These are phyloP conservation scores for Globisporangium polare DNA, from an alignment of 352 stramenopile genomes.

Conservation along the genomic window DNA sequence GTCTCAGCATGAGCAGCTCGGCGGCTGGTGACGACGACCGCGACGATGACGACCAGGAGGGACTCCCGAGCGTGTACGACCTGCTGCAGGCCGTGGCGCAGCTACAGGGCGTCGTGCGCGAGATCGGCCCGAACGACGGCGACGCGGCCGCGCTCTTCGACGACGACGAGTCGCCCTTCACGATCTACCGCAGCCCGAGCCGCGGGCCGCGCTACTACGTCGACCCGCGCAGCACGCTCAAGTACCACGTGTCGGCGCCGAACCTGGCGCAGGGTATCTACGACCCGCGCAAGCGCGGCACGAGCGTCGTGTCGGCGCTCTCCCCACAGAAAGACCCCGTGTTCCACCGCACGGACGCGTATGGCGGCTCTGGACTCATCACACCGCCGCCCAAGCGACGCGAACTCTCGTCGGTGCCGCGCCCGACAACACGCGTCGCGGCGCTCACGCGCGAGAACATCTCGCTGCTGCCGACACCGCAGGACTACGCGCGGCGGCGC, in stretches of 20 bases:
- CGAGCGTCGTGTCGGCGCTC: slow-evolving; percentile 10
- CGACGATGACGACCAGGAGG: slow-evolving; percentile 19
- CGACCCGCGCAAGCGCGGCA: slow-evolving; percentile 13
- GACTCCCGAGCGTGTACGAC: slow-evolving; percentile 48
- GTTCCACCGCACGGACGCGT: slow-evolving; percentile 9
- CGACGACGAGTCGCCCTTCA: slow-evolving; percentile 23
- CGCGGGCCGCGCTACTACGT: slow-evolving; percentile 17
- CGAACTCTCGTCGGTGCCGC: slow-evolving; percentile 25
- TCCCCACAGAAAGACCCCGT: slow-evolving; percentile 11
- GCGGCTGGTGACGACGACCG: slow-evolving; percentile 19
- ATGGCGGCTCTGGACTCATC: slow-evolving; percentile 23
- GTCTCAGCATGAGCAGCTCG: slow-evolving; percentile 4
- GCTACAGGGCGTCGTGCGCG: slow-evolving; percentile 45
- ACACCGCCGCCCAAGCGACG: slow-evolving; percentile 25
- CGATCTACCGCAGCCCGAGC: slow-evolving; percentile 24
- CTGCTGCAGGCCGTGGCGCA: slow-evolving; percentile 47
- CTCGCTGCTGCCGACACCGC: slow-evolving; percentile 54
- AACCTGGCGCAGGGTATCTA: slow-evolving; percentile 17
- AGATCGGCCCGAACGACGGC: slow-evolving; percentile 22
- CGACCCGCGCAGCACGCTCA: slow-evolving; percentile 8
- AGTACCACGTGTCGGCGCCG: slow-evolving; percentile 5
- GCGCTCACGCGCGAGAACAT: slow-evolving; percentile 80
- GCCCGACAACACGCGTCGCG: slow-evolving; percentile 43
- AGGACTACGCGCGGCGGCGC: slow-evolving; percentile 17
- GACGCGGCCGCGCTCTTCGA: slow-evolving; percentile 13